These are phyloP conservation scores for Hypoxylon sp. DNA, from an alignment of 2,329 filamentous ascomycete genomes.

Conservation along the genomic window DNA sequence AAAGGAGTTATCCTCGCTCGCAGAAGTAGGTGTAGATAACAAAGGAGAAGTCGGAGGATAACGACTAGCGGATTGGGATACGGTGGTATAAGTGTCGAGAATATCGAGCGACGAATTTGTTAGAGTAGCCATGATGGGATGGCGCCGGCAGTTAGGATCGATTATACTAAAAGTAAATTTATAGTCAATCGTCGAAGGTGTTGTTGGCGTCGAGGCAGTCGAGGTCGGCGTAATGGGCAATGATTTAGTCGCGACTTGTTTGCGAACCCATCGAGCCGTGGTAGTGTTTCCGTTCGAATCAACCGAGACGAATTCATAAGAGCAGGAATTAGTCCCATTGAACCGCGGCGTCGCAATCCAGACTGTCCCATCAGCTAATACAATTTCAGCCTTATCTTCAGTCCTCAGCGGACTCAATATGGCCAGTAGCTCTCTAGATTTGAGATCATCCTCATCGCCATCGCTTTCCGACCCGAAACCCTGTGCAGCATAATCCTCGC, in stretches of 20 bases:
- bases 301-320: constrained; percentile 76
- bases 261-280: constrained; percentile 79
- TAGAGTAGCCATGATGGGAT: constrained; percentile 81
- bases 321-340: constrained; percentile 60
- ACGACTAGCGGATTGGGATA: constrained; percentile 65
- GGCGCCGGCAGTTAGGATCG: constrained; percentile 75
- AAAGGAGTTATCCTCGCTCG: constrained; percentile 32
- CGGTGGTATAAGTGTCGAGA: constrained; percentile 75
- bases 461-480: constrained; percentile 56
- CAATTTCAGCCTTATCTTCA: constrained; percentile 74
- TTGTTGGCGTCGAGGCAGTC: constrained; percentile 42
- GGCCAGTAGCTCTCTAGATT: constrained; percentile 70
- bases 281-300: constrained; percentile 71
- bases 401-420: constrained; percentile 75
- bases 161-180: constrained; percentile 85
- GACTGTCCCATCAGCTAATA: constrained; percentile 73
- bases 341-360: constrained; percentile 69
- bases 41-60: constrained; percentile 63
- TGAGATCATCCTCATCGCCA: constrained; percentile 61
- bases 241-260: constrained; percentile 54
- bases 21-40: constrained; percentile 39
- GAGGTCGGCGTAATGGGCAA: constrained; percentile 48
- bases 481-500: constrained; percentile 73
- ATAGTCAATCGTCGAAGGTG: constrained; percentile 58
- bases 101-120: constrained; percentile 76